Evolutionary conservation across 306 rosid species (phyloP), one percentile per base, ranked within the genome.

Genomic region (Rubus parviflorus): DNA sequence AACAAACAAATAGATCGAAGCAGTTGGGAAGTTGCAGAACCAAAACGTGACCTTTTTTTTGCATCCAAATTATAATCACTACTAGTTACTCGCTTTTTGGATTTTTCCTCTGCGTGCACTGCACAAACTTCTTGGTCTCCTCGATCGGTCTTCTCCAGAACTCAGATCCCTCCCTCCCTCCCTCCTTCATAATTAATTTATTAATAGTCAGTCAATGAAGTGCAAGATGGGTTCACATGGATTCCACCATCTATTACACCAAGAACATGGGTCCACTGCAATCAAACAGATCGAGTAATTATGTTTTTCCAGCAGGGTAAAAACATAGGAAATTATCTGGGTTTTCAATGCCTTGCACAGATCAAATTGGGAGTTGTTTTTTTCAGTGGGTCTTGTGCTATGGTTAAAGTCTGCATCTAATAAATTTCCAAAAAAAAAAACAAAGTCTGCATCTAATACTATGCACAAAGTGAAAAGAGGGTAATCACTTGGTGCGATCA

Each of bases 1-100:
- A 60, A 60, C 30, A n/a, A 54, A 54, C 40, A 83, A 66, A 66
- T 75, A 84, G 76, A 79, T 48, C 51, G 85, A 76, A 77, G 85
- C 79, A 22, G 88, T 83, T 76, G 90, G 80, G 88, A 81, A 81
- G 87, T 66, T 87, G 83, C 82, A 71, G 77, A 80, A 35, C 66
- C 17, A 23, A 38, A 16, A 16, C 23, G 43, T 75, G 77, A 80
- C 86, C 58, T 81, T 76, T 61, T 76, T 61, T 56, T 25, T 2
- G 8, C 68, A 62, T 62, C 43, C n/a, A 63, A 15, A 63, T 63
- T 5, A 63, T 63, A 38, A 63, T 37, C 1, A 19, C 46, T 22
- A 35, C 43, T 35, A n/a, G 42, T 3, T 35, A 8, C 2, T 4
- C 11, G 30, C 41, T 64, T 64, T 64, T 64, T 81, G 82, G 80